A percentile compares a stretch with the other conserved stretches of the same genome.
Evolutionary conservation across 495 filamentous ascomycete species (phyloP).

Genomic region (Pseudomonodictys pantanalensis): DNA sequence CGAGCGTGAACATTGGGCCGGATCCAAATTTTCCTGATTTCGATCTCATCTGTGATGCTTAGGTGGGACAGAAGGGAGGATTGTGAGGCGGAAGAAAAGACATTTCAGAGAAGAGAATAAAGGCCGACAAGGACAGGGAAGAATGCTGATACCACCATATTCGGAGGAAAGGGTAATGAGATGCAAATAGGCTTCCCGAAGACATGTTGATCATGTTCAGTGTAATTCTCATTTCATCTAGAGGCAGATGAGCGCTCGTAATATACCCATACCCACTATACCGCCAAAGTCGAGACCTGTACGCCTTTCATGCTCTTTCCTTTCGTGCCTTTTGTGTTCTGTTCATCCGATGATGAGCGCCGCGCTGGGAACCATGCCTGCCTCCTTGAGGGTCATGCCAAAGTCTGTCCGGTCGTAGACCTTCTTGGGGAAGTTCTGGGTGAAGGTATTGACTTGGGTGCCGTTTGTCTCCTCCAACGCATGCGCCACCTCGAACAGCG

Average conservation of each 20-base stretch:
- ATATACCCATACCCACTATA: too few species aligned
- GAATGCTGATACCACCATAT: too few species aligned
- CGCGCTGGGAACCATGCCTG: slow-evolving; percentile 83
- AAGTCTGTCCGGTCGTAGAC: slow-evolving; percentile 77
- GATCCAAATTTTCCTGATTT: slow-evolving; percentile 35
- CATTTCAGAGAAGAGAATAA: too few species aligned
- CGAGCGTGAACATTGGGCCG: slow-evolving; percentile 25
- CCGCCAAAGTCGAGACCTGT: too few species aligned
- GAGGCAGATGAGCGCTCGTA: too few species aligned
- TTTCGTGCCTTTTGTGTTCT: neutral
- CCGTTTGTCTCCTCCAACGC: slow-evolving; percentile 64
- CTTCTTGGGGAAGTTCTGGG: slow-evolving; percentile 84
- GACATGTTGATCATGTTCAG: too few species aligned
- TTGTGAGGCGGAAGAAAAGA: too few species aligned
- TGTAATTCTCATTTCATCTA: too few species aligned
- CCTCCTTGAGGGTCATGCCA: slow-evolving; percentile 86
- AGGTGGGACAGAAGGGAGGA: too few species aligned
- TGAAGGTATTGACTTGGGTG: slow-evolving; percentile 66
- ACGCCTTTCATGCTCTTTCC: neutral
- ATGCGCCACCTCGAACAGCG: slow-evolving; percentile 88
- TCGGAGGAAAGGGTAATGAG: too few species aligned
- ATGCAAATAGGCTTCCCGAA: too few species aligned
- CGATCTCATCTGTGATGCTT: slow-evolving; percentile 32
- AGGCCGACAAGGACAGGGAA: too few species aligned
- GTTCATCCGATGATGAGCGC: slow-evolving; percentile 69